Conservation (phyloP, 139 green algal genomes). For the Chlorella sp. region DNA sequence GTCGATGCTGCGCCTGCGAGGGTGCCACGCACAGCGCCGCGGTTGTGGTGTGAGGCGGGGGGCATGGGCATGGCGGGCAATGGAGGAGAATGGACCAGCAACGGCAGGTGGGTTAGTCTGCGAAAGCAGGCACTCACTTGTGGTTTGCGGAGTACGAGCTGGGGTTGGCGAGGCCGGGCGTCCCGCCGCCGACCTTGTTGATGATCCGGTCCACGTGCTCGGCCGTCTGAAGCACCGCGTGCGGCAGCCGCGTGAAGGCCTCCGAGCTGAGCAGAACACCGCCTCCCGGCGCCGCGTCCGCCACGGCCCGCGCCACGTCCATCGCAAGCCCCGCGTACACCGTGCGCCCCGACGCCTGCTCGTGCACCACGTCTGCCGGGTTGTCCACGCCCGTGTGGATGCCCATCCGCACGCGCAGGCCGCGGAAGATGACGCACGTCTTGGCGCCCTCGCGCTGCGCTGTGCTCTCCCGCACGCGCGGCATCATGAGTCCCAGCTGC, state of each 20-base stretch:
- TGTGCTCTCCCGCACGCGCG: background rate
- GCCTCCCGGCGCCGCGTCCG: background rate
- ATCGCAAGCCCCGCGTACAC: slow-evolving; percentile 1
- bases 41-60: too few relatives aligned
- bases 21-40: too few relatives aligned
- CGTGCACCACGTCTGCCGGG: background rate
- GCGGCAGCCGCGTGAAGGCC: slow-evolving; percentile 1
- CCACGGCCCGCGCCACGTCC: slow-evolving; percentile 4
- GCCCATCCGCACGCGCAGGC: slow-evolving; percentile 8
- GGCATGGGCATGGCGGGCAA: too few relatives aligned
- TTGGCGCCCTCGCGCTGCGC: background rate
- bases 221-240: background rate
- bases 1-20: background rate
- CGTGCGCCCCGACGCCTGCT: background rate
- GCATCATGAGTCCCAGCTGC: background rate
- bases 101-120: too few relatives aligned
- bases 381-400: slow-evolving; percentile 5
- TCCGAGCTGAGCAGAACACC: background rate
- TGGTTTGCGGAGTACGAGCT: too few relatives aligned
- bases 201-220: slow-evolving; percentile 3
- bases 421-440: background rate
- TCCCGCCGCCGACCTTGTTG: too few relatives aligned
- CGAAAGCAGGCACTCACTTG: too few relatives aligned
- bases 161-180: too few relatives aligned
- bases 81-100: too few relatives aligned